Base-by-base conservation (phyloP, 1,284 basidiomycete genomes). In the Irpex sp. region DNA sequence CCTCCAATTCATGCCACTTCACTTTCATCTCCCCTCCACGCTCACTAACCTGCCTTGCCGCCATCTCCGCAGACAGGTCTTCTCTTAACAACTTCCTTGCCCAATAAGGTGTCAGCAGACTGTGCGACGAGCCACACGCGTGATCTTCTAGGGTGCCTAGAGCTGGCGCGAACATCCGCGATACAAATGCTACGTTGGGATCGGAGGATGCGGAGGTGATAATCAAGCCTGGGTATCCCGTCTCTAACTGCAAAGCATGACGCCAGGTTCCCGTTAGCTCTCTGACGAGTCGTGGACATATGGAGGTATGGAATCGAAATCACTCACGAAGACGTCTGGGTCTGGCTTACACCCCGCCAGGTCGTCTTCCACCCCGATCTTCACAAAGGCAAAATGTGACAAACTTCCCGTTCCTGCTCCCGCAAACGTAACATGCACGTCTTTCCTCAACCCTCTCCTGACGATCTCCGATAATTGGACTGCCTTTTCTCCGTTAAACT, bases 91-190 rank as follows among this genome's bases (percentile, higher is more conserved):
- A 70, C 62, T 79, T 79, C 17, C 66, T 66, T 19, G 76, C 74
- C 81, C 84, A 87, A 66, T 85, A 85, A 0, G 84, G 83, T 1
- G 72, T 76, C 49, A 85, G 69, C 31, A 84, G 61, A 57, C 80
- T 79, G 66, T 87, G 84, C 0, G 85, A 82, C 15, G 81, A 81
- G 5, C 84, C 86, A 63, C 84, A 87, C 11, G 86, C 85, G 13
- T 78, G 80, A 67, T 88, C 86, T 70, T 87, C 85, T 1, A 73
- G 72, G 1, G 78, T 59, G 0, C 77, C 80, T 6, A 68, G 66
- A 7, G 75, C 50, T 3, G 82, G 81, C 1, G 79, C 75, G 65
- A 87, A 86, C 75, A 85, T 82, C 3, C 85, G 79, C 13, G 83
- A 83, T 21, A 80, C 72, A 70, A 85, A 85, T 13, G 71, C 69